Evolutionary conservation across 1,284 basidiomycete species (phyloP).

Genomic region (Gymnopus androsaceus): DNA sequence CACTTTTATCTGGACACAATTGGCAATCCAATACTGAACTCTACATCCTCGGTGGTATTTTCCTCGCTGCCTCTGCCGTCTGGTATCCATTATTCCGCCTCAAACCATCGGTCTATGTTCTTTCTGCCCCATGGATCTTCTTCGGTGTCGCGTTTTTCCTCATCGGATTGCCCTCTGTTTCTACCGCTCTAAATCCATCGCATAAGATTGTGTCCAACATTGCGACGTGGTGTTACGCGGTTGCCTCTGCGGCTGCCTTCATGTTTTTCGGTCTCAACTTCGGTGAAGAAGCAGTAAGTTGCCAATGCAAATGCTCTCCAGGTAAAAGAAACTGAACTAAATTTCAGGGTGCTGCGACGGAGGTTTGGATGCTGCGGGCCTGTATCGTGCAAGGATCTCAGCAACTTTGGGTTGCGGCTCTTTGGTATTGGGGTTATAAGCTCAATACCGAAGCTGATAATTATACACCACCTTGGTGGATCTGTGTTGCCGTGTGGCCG

Average conservation of each 20-base stretch:
- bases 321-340: constrained; percentile 14
- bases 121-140: constrained; percentile 86
- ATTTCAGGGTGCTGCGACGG: constrained; percentile 81
- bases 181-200: constrained; percentile 58
- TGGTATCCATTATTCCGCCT: constrained; percentile 92
- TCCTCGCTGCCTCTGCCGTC: constrained; percentile 79
- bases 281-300: constrained; percentile 86
- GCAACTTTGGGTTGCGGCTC: constrained; percentile 89
- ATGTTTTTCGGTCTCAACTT: constrained; percentile 93
- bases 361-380: constrained; percentile 88
- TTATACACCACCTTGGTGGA: constrained; percentile 76
- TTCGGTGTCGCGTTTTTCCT: constrained; percentile 88
- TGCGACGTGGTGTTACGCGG: constrained; percentile 88
- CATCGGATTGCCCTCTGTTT: constrained; percentile 83
- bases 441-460: constrained; percentile 58
- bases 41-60: constrained; percentile 88
- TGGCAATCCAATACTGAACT: constrained; percentile 80
- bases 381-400: constrained; percentile 92
- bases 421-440: constrained; percentile 93
- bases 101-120: constrained; percentile 84
- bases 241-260: constrained; percentile 88
- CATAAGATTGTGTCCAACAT: constrained; percentile 71
- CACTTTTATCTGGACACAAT: constrained; percentile 82
- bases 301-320: constrained; percentile 1
- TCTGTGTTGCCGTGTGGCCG: constrained; percentile 83